Conservation (phyloP, 75 land plant species). For the Selaginella moellendorffii region DNA sequence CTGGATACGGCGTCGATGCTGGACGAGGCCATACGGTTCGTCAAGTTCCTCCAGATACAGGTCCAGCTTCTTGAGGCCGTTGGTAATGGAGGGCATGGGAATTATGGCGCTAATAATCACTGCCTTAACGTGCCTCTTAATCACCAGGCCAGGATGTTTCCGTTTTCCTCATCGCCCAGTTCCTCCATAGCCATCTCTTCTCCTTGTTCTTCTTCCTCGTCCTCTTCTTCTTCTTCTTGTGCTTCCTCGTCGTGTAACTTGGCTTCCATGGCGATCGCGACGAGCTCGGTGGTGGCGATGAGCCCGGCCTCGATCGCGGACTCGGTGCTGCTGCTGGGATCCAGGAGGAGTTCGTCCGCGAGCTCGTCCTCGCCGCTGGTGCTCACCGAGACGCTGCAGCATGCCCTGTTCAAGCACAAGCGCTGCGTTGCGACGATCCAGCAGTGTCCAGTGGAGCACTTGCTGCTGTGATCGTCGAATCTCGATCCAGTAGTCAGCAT, state of each 20-base stretch:
- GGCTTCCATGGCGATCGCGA: too few species aligned
- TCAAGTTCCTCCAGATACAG: constrained; percentile 5
- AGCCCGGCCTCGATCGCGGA: not conserved
- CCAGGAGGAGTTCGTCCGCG: not conserved
- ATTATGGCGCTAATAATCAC: not conserved
- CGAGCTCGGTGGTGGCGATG: too few species aligned
- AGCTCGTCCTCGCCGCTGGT: not conserved
- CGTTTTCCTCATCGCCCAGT: not conserved
- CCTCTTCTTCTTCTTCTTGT: too few species aligned
- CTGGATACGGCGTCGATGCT: constrained; percentile 3
- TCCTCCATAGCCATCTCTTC: too few species aligned
- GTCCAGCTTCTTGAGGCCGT: constrained; percentile 7
- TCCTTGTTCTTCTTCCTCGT: too few species aligned
- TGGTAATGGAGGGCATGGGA: not conserved
- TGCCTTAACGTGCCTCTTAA: not conserved
- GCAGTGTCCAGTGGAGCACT: constrained; percentile 1
- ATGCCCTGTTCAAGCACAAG: constrained; percentile 6
- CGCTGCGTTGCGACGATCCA: constrained; percentile 1
- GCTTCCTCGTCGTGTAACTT: too few species aligned
- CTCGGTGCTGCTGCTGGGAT: not conserved
- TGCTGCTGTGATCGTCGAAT: too few species aligned
- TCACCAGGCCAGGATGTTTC: not conserved
- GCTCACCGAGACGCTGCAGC: constrained; percentile 4
- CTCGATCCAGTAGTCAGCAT: too few species aligned
- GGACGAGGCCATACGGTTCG: constrained; percentile 6